Conservation (phyloP, 805 yeast genomes). For the Cyberlindnera xylosilytica region DNA sequence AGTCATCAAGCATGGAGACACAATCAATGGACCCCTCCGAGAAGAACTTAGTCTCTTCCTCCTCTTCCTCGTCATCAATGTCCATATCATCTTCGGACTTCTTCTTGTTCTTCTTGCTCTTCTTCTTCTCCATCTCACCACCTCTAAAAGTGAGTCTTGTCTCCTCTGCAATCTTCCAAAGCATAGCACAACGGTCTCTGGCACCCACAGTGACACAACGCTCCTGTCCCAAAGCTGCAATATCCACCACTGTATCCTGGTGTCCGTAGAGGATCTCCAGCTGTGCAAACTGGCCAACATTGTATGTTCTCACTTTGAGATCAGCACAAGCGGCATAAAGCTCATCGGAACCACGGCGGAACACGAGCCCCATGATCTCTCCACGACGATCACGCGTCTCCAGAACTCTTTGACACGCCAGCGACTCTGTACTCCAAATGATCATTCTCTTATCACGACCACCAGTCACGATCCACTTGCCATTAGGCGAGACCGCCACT, state of each 20-base stretch:
- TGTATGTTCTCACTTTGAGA: slow-evolving; percentile 81
- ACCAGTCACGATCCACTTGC: slow-evolving; percentile 86
- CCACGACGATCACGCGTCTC: slow-evolving; percentile 73
- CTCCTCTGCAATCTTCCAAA: slow-evolving; percentile 97
- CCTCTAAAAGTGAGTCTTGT: slow-evolving; percentile 91
- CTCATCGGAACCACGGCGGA: slow-evolving; percentile 79
- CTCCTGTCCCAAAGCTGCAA: slow-evolving; percentile 78
- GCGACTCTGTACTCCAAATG: slow-evolving; percentile 80
- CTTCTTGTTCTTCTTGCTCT: slow-evolving; percentile 31
- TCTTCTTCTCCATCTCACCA: slow-evolving; percentile 55
- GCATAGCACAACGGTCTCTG: slow-evolving; percentile 90
- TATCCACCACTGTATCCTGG: slow-evolving; percentile 83
- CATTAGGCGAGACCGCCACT: slow-evolving; percentile 84
- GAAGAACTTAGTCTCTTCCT: slow-evolving; percentile 40
- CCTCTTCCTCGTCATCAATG: slow-evolving; percentile 32
- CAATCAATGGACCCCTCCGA: slow-evolving; percentile 89
- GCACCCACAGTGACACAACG: slow-evolving; percentile 96
- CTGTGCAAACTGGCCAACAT: slow-evolving; percentile 82
- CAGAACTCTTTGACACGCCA: slow-evolving; percentile 72
- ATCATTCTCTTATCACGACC: slow-evolving; percentile 78
- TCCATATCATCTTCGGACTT: slow-evolving; percentile 29
- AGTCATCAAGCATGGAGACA: slow-evolving; percentile 87
- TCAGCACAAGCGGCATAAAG: slow-evolving; percentile 92
- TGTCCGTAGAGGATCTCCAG: slow-evolving; percentile 93
- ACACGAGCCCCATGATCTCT: slow-evolving; percentile 66